A percentile compares a stretch with the other conserved stretches of the same genome.
Evolutionary conservation across 2,329 filamentous ascomycete genomes (phyloP).

Genomic region (Verticillium zaregamsianum): DNA sequence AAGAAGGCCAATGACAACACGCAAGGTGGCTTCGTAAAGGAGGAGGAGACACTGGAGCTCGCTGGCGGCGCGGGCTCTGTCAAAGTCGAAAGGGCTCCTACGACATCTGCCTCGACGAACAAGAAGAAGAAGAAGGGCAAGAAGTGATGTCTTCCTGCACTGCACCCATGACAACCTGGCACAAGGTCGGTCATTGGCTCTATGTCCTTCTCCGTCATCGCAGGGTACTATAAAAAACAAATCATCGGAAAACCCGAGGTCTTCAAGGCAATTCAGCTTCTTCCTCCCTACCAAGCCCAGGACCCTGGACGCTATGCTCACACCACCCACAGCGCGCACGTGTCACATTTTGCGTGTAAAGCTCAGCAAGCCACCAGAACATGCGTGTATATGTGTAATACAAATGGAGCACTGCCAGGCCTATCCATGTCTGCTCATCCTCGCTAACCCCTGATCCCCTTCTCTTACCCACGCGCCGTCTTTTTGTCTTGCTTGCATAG

Average conservation of each 20-base stretch:
- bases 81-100: conserved; percentile 57
- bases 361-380: not conserved
- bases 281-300: not conserved
- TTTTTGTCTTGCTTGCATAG: not conserved
- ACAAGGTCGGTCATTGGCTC: too few relatives aligned
- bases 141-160: conserved; percentile 33
- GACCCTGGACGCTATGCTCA: not conserved
- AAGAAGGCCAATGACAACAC: conserved; percentile 74
- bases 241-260: too few relatives aligned
- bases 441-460: not conserved
- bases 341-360: not conserved
- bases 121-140: conserved; percentile 52
- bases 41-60: conserved; percentile 63
- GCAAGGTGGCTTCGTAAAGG: conserved; percentile 78
- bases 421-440: not conserved
- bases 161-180: not conserved
- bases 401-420: not conserved
- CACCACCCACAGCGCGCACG: not conserved
- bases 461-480: not conserved
- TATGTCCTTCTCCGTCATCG: too few relatives aligned
- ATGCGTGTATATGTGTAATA: not conserved
- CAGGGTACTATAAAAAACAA: too few relatives aligned
- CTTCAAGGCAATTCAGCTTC: not conserved
- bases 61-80: conserved; percentile 60
- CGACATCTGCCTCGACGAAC: conserved; percentile 25